phyloP scores from a whole-genome alignment of 2,329 filamentous ascomycete species.

The Penicillium griseofulvum region DNA sequence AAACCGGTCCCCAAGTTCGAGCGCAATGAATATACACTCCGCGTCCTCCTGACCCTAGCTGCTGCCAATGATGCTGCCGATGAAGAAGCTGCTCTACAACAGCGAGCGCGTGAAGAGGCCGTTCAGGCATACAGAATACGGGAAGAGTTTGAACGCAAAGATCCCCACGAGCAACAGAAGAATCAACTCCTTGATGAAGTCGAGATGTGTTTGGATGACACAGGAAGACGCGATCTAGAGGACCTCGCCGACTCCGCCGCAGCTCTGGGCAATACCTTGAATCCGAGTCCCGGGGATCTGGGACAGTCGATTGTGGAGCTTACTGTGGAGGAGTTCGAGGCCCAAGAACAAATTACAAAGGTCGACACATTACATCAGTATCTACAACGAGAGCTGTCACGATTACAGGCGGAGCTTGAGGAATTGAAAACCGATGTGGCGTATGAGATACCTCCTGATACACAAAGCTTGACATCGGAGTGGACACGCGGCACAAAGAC shows the following conservation, averaged over 20 bases:
- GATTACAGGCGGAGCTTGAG: constrained; percentile 30
- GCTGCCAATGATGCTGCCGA: constrained; percentile 70
- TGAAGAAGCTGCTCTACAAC: constrained; percentile 37
- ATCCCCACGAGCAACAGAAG: constrained; percentile 31
- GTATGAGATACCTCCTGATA: constrained; percentile 56
- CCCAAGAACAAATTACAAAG: constrained; percentile 56
- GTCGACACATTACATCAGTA: constrained; percentile 58
- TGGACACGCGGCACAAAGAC: constrained; percentile 68
- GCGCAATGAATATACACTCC: constrained; percentile 79
- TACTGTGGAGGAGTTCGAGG: constrained; percentile 53
- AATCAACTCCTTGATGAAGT: constrained; percentile 53
- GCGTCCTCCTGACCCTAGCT: constrained; percentile 69
- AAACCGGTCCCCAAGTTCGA: constrained; percentile 71
- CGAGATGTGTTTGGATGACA: constrained; percentile 52
- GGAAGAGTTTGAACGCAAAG: constrained; percentile 26
- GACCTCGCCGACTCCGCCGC: constrained; percentile 56
- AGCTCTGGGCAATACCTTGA: constrained; percentile 49
- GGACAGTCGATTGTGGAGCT: constrained; percentile 56
- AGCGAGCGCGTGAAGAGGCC: constrained; percentile 39
- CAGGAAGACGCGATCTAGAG: constrained; percentile 57
- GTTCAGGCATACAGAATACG: constrained; percentile 31
- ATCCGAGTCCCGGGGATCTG: constrained; percentile 51
- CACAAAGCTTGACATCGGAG: constrained; percentile 70
- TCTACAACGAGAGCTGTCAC: constrained; percentile 52
- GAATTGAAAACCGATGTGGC: constrained; percentile 32